A percentile compares a stretch with the other conserved stretches of the same genome.
phyloP scores from a whole-genome alignment of 768 basidiomycete genomes.

The Boletus edulis region DNA sequence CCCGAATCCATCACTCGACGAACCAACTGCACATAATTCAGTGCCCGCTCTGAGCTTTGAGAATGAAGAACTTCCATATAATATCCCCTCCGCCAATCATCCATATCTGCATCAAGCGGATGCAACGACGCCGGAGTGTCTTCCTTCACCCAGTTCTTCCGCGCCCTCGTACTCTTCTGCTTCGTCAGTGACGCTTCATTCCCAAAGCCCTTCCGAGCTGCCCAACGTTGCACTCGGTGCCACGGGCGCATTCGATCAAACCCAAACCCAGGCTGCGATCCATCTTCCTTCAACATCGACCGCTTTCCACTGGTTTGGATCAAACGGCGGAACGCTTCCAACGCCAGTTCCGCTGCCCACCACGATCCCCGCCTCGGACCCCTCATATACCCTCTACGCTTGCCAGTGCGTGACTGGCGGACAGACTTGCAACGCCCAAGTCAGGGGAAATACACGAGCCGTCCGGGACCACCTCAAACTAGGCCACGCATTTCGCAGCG shows the following conservation, averaged over 20 bases:
- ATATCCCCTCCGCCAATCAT: neutral
- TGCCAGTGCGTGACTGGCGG: slow-evolving; percentile 5
- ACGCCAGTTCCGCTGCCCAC: neutral
- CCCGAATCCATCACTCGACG: neutral
- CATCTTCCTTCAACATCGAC: neutral
- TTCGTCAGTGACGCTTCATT: neutral
- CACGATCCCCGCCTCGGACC: neutral
- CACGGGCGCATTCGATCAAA: neutral
- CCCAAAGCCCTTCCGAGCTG: neutral
- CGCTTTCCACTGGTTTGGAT: neutral
- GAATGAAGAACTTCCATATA: neutral
- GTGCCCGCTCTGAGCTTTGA: neutral
- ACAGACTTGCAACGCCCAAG: neutral
- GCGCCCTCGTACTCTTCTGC: neutral
- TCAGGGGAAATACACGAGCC: slow-evolving; percentile 1
- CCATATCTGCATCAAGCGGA: neutral
- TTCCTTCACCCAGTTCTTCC: neutral
- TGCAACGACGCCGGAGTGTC: neutral
- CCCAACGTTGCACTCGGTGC: neutral
- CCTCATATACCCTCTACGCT: neutral
- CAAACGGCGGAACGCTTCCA: neutral
- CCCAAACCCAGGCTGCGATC: neutral
- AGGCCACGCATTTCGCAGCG: slow-evolving; percentile 3
- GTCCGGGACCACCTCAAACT: slow-evolving; percentile 17
- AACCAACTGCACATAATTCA: neutral